Percentiles rank a stretch among this genome's conserved stretches.
phyloP scores from a whole-genome alignment of 176 grass and related monocot species.

The Phragmites australis region DNA sequence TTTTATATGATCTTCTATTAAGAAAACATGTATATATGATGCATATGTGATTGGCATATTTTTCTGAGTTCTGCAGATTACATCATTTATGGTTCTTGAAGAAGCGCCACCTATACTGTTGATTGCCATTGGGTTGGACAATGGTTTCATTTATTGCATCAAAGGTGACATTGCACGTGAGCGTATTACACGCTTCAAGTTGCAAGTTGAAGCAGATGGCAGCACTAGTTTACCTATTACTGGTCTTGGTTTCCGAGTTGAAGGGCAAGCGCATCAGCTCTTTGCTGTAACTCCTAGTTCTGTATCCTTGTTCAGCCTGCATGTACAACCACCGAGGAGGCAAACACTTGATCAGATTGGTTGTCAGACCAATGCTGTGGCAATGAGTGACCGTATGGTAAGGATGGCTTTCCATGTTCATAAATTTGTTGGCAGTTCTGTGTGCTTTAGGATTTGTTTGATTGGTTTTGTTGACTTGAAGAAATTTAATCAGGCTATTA shows the following conservation, averaged over 20 bases:
- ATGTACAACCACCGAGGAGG: constrained; percentile 78
- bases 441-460: constrained; percentile 24
- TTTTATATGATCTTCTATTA: neutral
- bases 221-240: constrained; percentile 47
- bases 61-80: constrained; percentile 60
- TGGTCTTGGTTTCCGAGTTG: constrained; percentile 80
- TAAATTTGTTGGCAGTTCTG: constrained; percentile 9
- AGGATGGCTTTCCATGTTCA: constrained; percentile 27
- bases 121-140: constrained; percentile 80
- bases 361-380: constrained; percentile 68
- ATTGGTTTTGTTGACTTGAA: neutral
- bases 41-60: constrained; percentile 10
- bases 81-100: constrained; percentile 95
- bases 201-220: constrained; percentile 66
- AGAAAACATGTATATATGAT: neutral
- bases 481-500: neutral
- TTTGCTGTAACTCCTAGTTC: constrained; percentile 82
- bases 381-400: constrained; percentile 92
- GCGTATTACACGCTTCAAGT: constrained; percentile 85
- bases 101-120: constrained; percentile 88
- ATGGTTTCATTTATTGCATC: constrained; percentile 93
- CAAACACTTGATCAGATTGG: constrained; percentile 91
- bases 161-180: constrained; percentile 94
- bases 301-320: constrained; percentile 79
- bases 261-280: constrained; percentile 75